A percentile compares a stretch with the other conserved stretches of the same genome.
Conservation (phyloP, 805 yeast species). For the Tetrapisispora iriomotensis region DNA sequence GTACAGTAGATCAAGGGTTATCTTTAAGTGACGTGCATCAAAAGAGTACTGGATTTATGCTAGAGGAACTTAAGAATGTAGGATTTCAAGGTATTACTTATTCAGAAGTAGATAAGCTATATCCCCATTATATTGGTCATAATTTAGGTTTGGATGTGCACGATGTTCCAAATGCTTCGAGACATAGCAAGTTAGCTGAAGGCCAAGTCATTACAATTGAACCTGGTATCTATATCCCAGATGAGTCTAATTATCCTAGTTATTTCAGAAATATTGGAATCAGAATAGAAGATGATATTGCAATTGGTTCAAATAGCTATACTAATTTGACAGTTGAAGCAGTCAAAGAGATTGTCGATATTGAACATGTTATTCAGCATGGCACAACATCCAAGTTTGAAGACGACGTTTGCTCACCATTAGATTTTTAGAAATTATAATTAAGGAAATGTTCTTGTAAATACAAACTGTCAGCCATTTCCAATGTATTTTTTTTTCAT, state of each 20-base stretch:
- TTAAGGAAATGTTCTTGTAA: not conserved
- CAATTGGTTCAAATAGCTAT: slow-evolving; percentile 51
- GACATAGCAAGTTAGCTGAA: slow-evolving; percentile 40
- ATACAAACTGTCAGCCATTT: no score
- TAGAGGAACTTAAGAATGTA: slow-evolving; percentile 55
- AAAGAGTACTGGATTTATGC: slow-evolving; percentile 48
- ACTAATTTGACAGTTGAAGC: slow-evolving; percentile 71
- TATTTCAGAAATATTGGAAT: slow-evolving; percentile 84
- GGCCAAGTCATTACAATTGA: slow-evolving; percentile 91
- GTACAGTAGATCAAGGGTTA: slow-evolving; percentile 42
- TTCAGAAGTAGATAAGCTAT: slow-evolving; percentile 46
- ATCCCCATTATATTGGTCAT: slow-evolving; percentile 95
- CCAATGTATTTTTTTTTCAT: not conserved
- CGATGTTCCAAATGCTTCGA: slow-evolving; percentile 59
- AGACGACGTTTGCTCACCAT: slow-evolving; percentile 34
- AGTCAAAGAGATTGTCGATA: slow-evolving; percentile 74
- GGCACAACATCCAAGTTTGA: slow-evolving; percentile 46
- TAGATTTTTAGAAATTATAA: slow-evolving; percentile 6
- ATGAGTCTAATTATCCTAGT: slow-evolving; percentile 57
- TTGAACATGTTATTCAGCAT: slow-evolving; percentile 54
- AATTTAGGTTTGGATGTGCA: slow-evolving; percentile 89
- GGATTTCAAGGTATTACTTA: slow-evolving; percentile 51
- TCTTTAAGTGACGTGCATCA: slow-evolving; percentile 72
- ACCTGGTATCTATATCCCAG: slow-evolving; percentile 90
- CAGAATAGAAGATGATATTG: slow-evolving; percentile 90